Base-by-base conservation (phyloP, 768 basidiomycete species). In the Mycena venus region DNA sequence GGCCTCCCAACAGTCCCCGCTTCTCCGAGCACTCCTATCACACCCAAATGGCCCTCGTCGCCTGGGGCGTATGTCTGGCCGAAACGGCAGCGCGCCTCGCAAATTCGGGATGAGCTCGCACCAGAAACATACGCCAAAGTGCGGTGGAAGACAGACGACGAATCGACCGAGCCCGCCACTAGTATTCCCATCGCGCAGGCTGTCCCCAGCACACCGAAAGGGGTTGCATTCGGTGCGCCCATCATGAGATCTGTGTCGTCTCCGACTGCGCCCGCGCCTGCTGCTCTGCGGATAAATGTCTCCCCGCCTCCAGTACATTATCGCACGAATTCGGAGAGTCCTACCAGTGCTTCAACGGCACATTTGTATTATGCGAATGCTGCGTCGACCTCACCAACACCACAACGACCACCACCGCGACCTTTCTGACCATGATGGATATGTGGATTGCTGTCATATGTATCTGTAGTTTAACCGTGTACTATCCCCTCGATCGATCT, bases 1-100 rank as follows among this genome's bases (percentile, higher is more conserved):
- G 74, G 49, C 66, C 69, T 84, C 10, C 74, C 77, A 25, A 74
- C 78, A 23, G 44, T 79, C 23, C 77, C 81, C 32, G 72, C 70
- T 21, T 78, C 79, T 31, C 74, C 80, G 6, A 59, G 56, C 17
- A 68, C 78, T 32, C 74, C 80, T 19, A 58, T 44, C 21, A 69
- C 71, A 7, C 75, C 75, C 1, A 69, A 69, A 42, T 76, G 75
- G 75, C 75, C 75, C 14, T 69, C 75, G 23, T 70, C 75, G n/a
- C 75, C 75, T 6, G 58, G 58, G 23, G 27, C 75, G 8, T 76
- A 76, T 23, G 60, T 63, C n/a, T 76, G 75, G 75, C 75, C 75
- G 4, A 73, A 73, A 12, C 66, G 72, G 38, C 71, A 69, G 23
- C 70, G 61, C 64, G 62, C 70, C 38, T 75, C 72, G 27, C 67